Base-by-base conservation (phyloP, 2,329 filamentous ascomycete genomes). In the Paraphoma sp. region DNA sequence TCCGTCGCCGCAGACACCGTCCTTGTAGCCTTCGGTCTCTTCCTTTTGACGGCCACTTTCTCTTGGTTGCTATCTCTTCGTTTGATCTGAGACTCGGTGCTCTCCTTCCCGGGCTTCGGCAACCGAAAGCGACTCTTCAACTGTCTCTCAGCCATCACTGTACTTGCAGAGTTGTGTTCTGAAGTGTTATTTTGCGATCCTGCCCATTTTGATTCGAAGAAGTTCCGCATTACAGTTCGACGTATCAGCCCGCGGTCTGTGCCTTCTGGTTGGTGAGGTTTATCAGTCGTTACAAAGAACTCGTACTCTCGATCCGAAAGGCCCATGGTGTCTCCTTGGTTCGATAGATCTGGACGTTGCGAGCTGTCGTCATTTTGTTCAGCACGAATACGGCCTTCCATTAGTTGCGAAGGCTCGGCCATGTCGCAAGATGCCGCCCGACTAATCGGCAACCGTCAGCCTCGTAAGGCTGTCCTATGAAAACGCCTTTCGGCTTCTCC, bases 181-280 rank as follows among this genome's bases (percentile, higher is more conserved):
- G 63, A 60, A 11, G 53, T 42, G 23, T 55, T 56, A 10, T 29
- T 53, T 23, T 41, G 48, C 1, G 50, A 49, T 4, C 36, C 44
- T 31, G 57, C 38, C 30, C 46, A 53, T 51, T 65, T 65, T 1
- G 46, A 59, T 3, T 70, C 64, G 41, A 71, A 69, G 57, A 70
- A 68, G 43, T 72, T 70, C 16, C 60, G 62, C 69, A 71, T 72
- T 2, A 72, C 68, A 14, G 68, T 40, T 6, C 65, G 63, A 6
- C 65, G 67, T n/a, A 71, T 71, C 29, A 52, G 60, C 28, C 56
- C 62, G 38, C 67, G 51, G 44, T 66, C 62, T 4, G 48, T 47
- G 6, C 67, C 65, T 3, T 64, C 63, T 12, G 59, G 64, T 45
- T 68, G 68, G 38, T 66, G 57, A 30, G 65, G 64, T 43, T 65